These are phyloP conservation scores for Populus ilicifolia DNA, from an alignment of 345 rosid species.

Conservation along the genomic window DNA sequence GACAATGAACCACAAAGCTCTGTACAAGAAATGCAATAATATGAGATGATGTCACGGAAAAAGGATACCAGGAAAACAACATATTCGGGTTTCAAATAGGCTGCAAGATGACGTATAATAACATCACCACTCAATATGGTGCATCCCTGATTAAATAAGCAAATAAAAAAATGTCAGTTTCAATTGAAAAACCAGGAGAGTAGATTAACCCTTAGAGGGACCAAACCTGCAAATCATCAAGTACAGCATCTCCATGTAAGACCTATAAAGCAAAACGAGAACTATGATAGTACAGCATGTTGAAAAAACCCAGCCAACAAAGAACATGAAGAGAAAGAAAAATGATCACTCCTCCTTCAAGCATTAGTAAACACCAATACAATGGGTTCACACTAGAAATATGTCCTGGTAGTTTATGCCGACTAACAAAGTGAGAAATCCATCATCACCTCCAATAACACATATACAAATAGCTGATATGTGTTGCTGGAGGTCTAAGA, in stretches of 20 bases:
- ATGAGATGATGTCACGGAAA: background rate
- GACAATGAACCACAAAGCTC: background rate
- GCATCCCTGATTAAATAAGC: conserved; percentile 57
- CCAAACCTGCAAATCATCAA: conserved; percentile 61
- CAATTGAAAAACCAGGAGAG: background rate
- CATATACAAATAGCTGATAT: background rate
- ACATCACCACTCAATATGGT: conserved; percentile 95
- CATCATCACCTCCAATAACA: background rate
- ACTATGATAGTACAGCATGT: background rate
- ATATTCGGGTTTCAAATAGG: conserved; percentile 64
- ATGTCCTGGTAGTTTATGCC: background rate
- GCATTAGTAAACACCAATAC: background rate
- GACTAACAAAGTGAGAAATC: background rate
- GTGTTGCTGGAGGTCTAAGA: background rate
- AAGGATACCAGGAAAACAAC: conserved; percentile 94
- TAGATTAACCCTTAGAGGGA: conserved; percentile 1
- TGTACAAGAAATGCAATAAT: background rate
- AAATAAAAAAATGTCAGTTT: conserved; percentile 12
- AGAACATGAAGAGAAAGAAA: background rate
- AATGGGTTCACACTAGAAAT: background rate
- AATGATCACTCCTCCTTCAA: background rate
- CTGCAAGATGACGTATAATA: conserved; percentile 82
- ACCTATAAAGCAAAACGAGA: conserved; percentile 44
- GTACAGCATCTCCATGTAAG: conserved; percentile 93
- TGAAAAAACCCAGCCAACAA: background rate